phyloP scores from a whole-genome alignment of 176 grass and related monocot species.

The Musa acuminata region DNA sequence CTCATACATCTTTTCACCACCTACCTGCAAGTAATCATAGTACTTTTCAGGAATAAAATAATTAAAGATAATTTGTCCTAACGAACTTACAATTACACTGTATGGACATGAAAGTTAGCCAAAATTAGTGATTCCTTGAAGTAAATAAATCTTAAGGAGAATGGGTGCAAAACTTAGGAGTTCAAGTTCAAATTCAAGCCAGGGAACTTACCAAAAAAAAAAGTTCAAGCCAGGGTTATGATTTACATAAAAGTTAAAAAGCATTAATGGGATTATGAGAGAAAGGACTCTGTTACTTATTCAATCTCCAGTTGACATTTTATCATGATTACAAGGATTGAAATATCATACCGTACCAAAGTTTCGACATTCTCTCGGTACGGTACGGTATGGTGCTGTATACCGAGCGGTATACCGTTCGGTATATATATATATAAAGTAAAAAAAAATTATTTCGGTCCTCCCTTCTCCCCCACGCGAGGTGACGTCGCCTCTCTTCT shows the following conservation, averaged over 20 bases:
- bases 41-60: neutral
- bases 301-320: neutral
- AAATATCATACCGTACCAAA: too few relatives aligned
- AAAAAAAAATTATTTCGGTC: too few relatives aligned
- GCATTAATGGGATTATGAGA: neutral
- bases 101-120: neutral
- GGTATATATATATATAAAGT: too few relatives aligned
- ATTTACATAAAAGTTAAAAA: too few relatives aligned
- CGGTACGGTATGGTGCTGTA: too few relatives aligned
- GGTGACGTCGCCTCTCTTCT: too few relatives aligned
- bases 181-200: neutral
- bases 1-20: slow-evolving; percentile 94
- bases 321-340: neutral
- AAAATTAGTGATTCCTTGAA: neutral
- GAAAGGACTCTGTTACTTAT: neutral
- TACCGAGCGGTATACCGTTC: too few relatives aligned
- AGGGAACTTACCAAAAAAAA: too few relatives aligned
- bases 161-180: neutral
- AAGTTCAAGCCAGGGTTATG: too few relatives aligned
- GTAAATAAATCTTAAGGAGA: neutral
- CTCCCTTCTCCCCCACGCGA: too few relatives aligned
- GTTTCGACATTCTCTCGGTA: too few relatives aligned
- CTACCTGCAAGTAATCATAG: slow-evolving; percentile 36
- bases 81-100: neutral
- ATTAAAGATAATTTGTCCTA: neutral